Base-by-base conservation (phyloP, 495 filamentous ascomycete species). In the Penicillium odoratum region DNA sequence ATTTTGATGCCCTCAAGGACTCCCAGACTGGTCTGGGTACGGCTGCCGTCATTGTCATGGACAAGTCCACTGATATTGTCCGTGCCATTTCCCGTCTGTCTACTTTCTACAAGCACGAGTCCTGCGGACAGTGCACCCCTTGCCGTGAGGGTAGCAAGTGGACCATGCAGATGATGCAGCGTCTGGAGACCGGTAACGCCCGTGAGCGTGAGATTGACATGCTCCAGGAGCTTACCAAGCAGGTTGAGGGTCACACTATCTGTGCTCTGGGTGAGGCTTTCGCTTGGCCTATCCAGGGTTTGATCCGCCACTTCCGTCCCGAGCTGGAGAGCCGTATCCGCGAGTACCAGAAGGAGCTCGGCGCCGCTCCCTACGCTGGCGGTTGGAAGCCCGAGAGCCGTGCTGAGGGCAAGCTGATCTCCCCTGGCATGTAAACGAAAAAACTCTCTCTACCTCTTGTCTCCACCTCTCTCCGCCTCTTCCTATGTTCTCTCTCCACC, bases 11-110 rank as follows among this genome's bases (percentile, higher is more conserved):
- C 18, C 83, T 98, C 53, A 98, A 98, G 82, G 94, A 98, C 78
- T 92, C 86, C 60, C 94, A 98, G 73, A 91, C 90, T 43, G 94
- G 94, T 82, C 85, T 98, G 10, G 94, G 94, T 57, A 98, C 94
- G n/a, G 94, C 94, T 6, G 94, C 94, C 54, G 92, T 98, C 68
- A 95, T 98, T 71, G 94, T 98, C 67, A 95, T 98, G 89, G 95
- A 98, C 78, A 93, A 97, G 85, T 91, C 86, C 70, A 87, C 94
- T 38, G 94, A 98, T 74, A 89, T 98, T 47, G 90, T 98, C 53
- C 88, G 93, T 55, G 89, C 90, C 63, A 97, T 98, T 73, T 88
- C 90, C 49, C 85, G 94, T 59, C 85, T 98, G 68, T 89, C 89
- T 60, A 90, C 90, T 69, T 98, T 98, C 83, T 98, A 98, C 82